These are phyloP conservation scores for Senecio squalidus DNA, from an alignment of 140 eudicot genomes.

Conservation along the genomic window DNA sequence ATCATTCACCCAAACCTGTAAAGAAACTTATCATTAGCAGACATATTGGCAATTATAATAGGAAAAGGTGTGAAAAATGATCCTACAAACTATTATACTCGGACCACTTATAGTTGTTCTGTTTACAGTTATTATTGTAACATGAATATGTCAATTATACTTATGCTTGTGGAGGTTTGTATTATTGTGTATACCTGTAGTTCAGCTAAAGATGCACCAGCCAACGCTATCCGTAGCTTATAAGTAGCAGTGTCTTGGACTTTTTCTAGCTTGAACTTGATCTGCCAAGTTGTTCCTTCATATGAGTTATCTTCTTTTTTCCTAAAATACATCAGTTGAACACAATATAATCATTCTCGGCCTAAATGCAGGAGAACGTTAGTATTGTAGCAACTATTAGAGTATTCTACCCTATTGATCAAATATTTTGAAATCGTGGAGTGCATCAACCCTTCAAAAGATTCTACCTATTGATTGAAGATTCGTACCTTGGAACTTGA, in stretches of 20 bases:
- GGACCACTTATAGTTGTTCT: background rate
- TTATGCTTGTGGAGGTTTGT: background rate
- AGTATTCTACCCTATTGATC: too few species aligned
- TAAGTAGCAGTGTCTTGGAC: constrained; percentile 32
- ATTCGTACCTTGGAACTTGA: constrained; percentile 52
- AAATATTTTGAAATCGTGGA: too few species aligned
- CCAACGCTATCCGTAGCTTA: constrained; percentile 68
- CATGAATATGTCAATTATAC: background rate
- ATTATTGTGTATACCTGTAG: constrained; percentile 54
- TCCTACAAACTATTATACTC: background rate
- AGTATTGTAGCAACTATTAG: too few species aligned
- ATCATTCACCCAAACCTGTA: constrained; percentile 73
- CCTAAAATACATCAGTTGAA: too few species aligned
- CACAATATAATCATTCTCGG: too few species aligned
- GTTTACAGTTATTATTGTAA: background rate
- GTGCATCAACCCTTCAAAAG: too few species aligned
- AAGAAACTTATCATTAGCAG: constrained; percentile 1
- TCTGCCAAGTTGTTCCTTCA: constrained; percentile 91
- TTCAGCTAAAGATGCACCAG: constrained; percentile 79
- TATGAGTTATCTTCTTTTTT: constrained; percentile 52
- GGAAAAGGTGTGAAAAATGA: background rate
- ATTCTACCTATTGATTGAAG: too few species aligned
- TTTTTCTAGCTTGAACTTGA: constrained; percentile 56
- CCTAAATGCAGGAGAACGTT: too few species aligned
- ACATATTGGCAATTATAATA: background rate